Percentiles rank a stretch among this genome's conserved stretches.
Conservation (phyloP, 495 filamentous ascomycete genomes). For the Hypoxylon intermedium region DNA sequence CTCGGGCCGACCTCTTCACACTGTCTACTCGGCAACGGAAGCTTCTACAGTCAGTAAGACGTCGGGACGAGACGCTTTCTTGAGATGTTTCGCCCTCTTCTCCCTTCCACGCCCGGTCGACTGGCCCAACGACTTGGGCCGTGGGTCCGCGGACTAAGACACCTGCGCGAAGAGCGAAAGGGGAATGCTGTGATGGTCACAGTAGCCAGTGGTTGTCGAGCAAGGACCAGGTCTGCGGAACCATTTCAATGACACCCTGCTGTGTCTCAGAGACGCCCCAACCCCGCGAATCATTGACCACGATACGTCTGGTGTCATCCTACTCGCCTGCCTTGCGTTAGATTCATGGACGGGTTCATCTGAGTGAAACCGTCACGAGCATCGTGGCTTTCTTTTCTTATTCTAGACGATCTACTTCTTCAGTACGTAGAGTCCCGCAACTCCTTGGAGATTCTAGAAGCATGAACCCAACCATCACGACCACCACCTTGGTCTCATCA, state of each 20-base stretch:
- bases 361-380: conserved; percentile 25
- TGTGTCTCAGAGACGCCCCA: conserved; percentile 27
- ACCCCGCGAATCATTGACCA: conserved; percentile 22
- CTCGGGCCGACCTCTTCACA: conserved; percentile 26
- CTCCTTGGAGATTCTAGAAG: conserved; percentile 19
- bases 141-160: conserved; percentile 1
- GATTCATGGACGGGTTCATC: conserved; percentile 10
- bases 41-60: not conserved
- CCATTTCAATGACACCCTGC: conserved; percentile 21
- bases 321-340: conserved; percentile 13
- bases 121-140: conserved; percentile 8
- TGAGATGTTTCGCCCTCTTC: not conserved
- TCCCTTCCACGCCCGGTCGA: not conserved
- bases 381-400: conserved; percentile 8
- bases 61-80: conserved; percentile 2
- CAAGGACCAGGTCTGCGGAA: conserved; percentile 30
- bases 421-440: not conserved
- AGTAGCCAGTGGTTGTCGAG: not conserved
- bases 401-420: conserved; percentile 1
- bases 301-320: conserved; percentile 3
- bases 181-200: not conserved
- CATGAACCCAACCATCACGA: conserved; percentile 23
- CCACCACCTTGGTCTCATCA: not conserved
- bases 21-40: conserved; percentile 10
- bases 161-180: too few relatives aligned